A percentile compares a stretch with the other conserved stretches of the same genome.
These are phyloP conservation scores for Rhizopus delemar DNA, from an alignment of 371 early-diverging fungal species.

Conservation along the genomic window DNA sequence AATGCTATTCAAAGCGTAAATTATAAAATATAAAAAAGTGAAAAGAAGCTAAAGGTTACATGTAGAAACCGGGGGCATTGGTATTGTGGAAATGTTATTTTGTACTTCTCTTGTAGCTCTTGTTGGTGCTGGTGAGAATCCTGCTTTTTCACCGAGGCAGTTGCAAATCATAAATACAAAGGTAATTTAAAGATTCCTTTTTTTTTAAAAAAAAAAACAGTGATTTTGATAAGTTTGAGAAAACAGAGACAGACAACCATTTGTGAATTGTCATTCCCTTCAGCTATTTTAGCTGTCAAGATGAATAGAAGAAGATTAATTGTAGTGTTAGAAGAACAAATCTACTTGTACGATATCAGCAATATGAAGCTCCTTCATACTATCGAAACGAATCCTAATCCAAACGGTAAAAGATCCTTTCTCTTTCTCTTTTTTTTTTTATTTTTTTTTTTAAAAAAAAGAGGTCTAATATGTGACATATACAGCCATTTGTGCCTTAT, in stretches of 20 bases:
- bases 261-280: constrained; percentile 92
- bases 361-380: constrained; percentile 96
- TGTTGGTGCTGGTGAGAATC: constrained; percentile 92
- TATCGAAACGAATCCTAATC: constrained; percentile 92
- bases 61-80: constrained; percentile 79
- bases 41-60: neutral
- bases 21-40: neutral
- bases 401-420: constrained; percentile 59
- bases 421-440: neutral
- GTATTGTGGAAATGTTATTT: constrained; percentile 96
- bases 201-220: neutral
- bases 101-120: constrained; percentile 94
- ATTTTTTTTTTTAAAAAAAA: constrained; percentile 59
- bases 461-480: constrained; percentile 2
- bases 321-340: constrained; percentile 90
- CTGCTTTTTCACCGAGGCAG: constrained; percentile 85
- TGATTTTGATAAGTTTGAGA: no score
- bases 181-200: constrained; percentile 43
- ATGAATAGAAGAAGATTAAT: constrained; percentile 91
- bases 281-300: constrained; percentile 90
- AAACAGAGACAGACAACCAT: constrained; percentile 88
- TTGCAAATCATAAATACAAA: constrained; percentile 95
- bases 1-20: constrained; percentile 81
- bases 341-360: constrained; percentile 89
- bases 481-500: constrained; percentile 86